Evolutionary conservation across 1,284 basidiomycete genomes (phyloP), one percentile per base, ranked within the genome.

Genomic region (Fomes fomentarius): DNA sequence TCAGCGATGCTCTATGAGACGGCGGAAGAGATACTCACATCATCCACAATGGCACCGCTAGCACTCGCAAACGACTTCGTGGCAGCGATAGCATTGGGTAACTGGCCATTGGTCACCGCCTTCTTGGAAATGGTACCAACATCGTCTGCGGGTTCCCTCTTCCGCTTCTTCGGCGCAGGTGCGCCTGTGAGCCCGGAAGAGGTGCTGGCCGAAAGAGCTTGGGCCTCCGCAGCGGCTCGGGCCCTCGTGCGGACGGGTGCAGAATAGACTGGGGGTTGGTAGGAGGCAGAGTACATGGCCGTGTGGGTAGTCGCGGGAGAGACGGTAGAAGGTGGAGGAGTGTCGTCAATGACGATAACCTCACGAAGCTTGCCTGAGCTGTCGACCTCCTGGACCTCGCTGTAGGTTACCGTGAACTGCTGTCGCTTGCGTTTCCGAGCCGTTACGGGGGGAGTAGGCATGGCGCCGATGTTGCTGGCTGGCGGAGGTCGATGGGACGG

Each of bases 321-420:
- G 67, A 87, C 81, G 47, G 89, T 90, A 49, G 85, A 82, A 50
- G 87, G 85, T 46, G 90, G 89, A 19, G 81, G 91, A 44, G 91
- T 91, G 75, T 93, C 91, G 64, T 93, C 91, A 70, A 93, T 92
- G 64, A 93, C 86, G 71, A 93, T 92, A 66, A 93, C 88, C 69
- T 93, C 91, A 47, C 91, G 78, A 39, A 90, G 76, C 61, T 79
- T 77, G 61, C 91, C 90, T 47, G 85, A 75, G 65, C 77, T 79
- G 72, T 93, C 90, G 68, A 91, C 80, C 72, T 93, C 91, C 63
- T 92, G 85, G 34, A 92, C 87, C 69, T 92, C 89, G 67, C 85
- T 89, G 76, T 91, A 92, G 74, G 81, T 87, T 70, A 91, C 86
- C 28, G 84, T 87, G 70, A 82, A 88, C 65, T 89, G 86, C 64